A percentile compares a stretch with the other conserved stretches of the same genome.
Evolutionary conservation across 768 basidiomycete genomes (phyloP).

Genomic region (Postia placenta): DNA sequence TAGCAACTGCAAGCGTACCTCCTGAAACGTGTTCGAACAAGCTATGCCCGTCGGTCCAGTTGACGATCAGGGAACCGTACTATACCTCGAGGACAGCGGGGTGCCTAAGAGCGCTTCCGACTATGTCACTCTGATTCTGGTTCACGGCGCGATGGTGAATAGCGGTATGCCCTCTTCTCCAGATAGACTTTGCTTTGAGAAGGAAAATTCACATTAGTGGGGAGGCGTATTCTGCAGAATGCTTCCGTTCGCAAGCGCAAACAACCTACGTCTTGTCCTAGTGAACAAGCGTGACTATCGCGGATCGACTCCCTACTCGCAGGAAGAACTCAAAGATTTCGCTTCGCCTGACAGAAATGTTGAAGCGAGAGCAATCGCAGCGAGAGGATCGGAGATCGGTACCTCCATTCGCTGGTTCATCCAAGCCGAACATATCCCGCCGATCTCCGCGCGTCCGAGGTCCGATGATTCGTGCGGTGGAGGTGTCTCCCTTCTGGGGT

Average conservation of each 20-base stretch:
- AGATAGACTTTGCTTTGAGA: not conserved
- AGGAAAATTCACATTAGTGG: not conserved
- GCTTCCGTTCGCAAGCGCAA: constrained; percentile 12
- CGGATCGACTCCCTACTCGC: constrained; percentile 17
- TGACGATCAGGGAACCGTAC: constrained; percentile 6
- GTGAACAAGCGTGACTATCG: constrained; percentile 24
- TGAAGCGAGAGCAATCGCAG: not conserved
- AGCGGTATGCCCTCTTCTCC: constrained; percentile 9
- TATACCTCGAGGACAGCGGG: constrained; percentile 18
- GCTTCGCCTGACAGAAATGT: not conserved
- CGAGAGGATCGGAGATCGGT: constrained; percentile 11
- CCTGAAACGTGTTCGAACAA: too few relatives aligned
- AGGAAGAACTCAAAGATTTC: constrained; percentile 9
- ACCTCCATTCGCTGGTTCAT: constrained; percentile 15
- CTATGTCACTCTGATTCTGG: constrained; percentile 11
- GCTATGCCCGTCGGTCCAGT: constrained; percentile 15
- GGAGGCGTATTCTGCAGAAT: constrained; percentile 14
- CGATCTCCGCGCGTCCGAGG: not conserved
- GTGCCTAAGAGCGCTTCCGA: constrained; percentile 1
- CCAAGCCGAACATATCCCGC: constrained; percentile 9
- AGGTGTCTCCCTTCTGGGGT: constrained; percentile 4
- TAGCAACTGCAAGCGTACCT: too few relatives aligned
- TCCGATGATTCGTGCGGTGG: not conserved
- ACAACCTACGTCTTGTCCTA: constrained; percentile 21
- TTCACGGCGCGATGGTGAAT: constrained; percentile 16